Base-by-base conservation (phyloP, 2,329 filamentous ascomycete species). In the Botryotinia narcissicola region DNA sequence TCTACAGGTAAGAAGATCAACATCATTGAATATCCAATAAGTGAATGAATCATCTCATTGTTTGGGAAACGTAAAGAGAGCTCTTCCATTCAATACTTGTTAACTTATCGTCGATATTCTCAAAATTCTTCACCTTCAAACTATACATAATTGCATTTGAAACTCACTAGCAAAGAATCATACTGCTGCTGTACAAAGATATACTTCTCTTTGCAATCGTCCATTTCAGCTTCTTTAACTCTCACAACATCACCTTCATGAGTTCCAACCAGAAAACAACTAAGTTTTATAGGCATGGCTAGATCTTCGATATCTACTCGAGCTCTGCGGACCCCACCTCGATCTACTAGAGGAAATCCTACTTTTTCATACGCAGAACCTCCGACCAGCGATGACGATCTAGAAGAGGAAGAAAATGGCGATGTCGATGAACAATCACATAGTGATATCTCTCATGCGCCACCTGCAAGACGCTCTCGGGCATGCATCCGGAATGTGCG, bases 331-430 rank as follows among this genome's bases (percentile, higher is more conserved):
- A 66, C 64, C 37, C 54, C 71, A 6, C 71, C 71, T 25, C 64
- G 71, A 25, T 40, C 71, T 8, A 70, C 64, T 12, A 44, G 71
- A 35, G n/a, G 35, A 22, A 70, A 73, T n/a, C 64, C 71, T 25
- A n/a, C 57, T 16, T 63, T 73, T 20, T 73, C 71, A 42, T 73
- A 73, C 48, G 66, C 71, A 51, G 71, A 73, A 51, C 71, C 66
- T 32, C 48, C 71, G 42, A 62, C 71, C 54, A 70, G 71, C 18
- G 71, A 73, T n/a, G 57, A 70, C 66, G 64, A 72, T 37, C 46
- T 59, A 35, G 70, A 42, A 16, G 70, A 72, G n/a, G 59, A 51
- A 57, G 62, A 48, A 37, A 40, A 57, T 20, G 51, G 22, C 14
- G 51, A 62, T 12, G 71, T 16, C 29, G 63, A 69, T 16, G 29